Evolutionary conservation across 805 yeast genomes (phyloP), one percentile per base, ranked within the genome.

Genomic region (Schizosaccharomyces lindneri): DNA sequence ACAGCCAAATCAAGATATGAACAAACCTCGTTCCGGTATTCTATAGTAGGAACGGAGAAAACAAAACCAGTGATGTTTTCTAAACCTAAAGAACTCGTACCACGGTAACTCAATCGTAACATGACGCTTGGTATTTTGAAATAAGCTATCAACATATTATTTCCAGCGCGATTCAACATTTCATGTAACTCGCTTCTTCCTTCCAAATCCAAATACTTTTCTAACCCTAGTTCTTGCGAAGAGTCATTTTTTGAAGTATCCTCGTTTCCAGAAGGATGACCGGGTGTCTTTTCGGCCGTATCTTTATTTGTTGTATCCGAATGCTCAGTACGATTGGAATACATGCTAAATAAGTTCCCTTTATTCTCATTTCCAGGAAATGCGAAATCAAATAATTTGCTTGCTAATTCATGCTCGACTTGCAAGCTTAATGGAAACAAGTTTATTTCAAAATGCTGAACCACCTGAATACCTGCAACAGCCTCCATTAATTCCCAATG

Each of bases 401-500:
- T 78, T 0, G 88, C 83, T 0, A 89, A 80, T 1, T 73, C 74
- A 65, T 84, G 85, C 64, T 89, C 97, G 48, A 90, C 69, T 65
- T 83, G 84, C 2, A 90, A 66, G 63, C 79, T 80, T 64, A 89
- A 67, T 0, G 95, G 95, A 61, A 78, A 76, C 19, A 87, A 70
- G 1, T 72, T 70, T 21, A 86, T 74, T 46, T 79, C 79, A 29
- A 87, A 82, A 61, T 77, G 73, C 63, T 81, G 81, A 72, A 89
- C 75, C 29, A 89, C 82, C n/a, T 85, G 79, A 61, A 89, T 87
- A 11, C 97, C 97, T 41, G 96, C 97, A 62, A 90, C 84, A 0
- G 95, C 87, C 62, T 79, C 80, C 61, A 84, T 79, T 82, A 85
- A 79, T n/a, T 80, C 78, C 97, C 97, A 89, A 11, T 72, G 68